Evolutionary conservation across 805 yeast species (phyloP), one percentile per base, ranked within the genome.

Genomic region (Diddensiella santjacobensis): DNA sequence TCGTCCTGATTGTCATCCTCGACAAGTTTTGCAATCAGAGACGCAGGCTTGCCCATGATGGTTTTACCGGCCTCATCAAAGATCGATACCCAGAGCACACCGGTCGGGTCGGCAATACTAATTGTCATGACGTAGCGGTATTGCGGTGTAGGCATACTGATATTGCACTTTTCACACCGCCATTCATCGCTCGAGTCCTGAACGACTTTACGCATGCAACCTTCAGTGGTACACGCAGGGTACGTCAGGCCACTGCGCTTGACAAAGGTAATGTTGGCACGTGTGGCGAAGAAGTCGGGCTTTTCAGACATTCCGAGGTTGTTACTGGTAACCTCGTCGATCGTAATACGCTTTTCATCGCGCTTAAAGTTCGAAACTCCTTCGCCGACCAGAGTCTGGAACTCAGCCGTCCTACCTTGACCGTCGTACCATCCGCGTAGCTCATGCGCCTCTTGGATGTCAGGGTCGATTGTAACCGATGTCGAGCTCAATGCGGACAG

Each of bases 371-470:
- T 66, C 2, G 69, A 53, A 55, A 83, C 89, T 3, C 70, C 65
- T 2, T 51, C 44, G 6, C 49, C 46, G 60, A 79, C 81, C 62
- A 87, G 66, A 8, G 81, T 71, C 57, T 78, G 77, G 71, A 86
- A 89, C 35, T 65, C 68, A 48, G 80, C 80, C 46, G 71, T 68
- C 19, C 75, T 74, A 35, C 96, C 97, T 57, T 78, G 80, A 36
- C 84, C 77, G 61, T 88, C 96, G 61, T 81, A 93, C 99, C 99
- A 93, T 4, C 98, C 98, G 66, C 88, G 87, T 57, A 93, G 75
- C 47, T 79, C 75, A 65, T 81, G 88, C 3, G 97, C 91, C 64
- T 88, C 96, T 17, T 87, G 83, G 19, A 86, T 77, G 62, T 90
- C 96, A 1, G 99, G 99, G 60, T 87, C 87, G 10, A 86, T 75